Conservation (phyloP, 2,329 filamentous ascomycete species). For the Scedosporium dehoogii region DNA sequence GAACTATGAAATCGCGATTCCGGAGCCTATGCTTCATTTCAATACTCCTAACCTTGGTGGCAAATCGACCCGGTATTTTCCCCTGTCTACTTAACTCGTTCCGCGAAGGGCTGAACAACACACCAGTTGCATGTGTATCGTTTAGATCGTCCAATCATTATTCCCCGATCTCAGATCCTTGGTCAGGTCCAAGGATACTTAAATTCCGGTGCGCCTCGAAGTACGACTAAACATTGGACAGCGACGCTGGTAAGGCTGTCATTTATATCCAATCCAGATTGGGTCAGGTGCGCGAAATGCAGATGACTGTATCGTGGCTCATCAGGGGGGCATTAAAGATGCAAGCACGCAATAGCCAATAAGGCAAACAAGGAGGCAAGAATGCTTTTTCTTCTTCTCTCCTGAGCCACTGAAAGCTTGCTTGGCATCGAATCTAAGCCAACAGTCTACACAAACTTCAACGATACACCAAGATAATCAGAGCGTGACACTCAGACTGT, state of each 20-base stretch:
- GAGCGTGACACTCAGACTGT: neutral
- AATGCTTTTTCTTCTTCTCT: too few species aligned
- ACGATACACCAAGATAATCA: neutral
- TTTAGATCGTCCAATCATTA: neutral
- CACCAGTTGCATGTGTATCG: neutral
- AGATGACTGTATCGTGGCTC: neutral
- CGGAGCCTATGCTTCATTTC: neutral
- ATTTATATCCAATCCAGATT: neutral
- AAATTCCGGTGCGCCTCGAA: neutral
- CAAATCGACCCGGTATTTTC: neutral
- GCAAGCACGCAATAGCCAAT: neutral
- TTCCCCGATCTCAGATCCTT: neutral
- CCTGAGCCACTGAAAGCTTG: too few species aligned
- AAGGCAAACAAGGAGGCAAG: neutral
- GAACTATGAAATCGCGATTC: neutral
- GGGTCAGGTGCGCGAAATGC: neutral
- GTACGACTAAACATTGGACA: neutral
- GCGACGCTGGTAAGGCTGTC: neutral
- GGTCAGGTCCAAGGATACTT: neutral
- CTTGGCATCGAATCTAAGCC: too few species aligned
- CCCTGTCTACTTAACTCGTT: neutral
- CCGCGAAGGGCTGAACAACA: neutral
- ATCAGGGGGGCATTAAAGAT: neutral
- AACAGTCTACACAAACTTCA: too few species aligned
- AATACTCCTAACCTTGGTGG: neutral